Percentiles rank a stretch among this genome's conserved stretches.
These are phyloP conservation scores for Trichoderma cornu-damae DNA, from an alignment of 2,329 filamentous ascomycete genomes.

Conservation along the genomic window DNA sequence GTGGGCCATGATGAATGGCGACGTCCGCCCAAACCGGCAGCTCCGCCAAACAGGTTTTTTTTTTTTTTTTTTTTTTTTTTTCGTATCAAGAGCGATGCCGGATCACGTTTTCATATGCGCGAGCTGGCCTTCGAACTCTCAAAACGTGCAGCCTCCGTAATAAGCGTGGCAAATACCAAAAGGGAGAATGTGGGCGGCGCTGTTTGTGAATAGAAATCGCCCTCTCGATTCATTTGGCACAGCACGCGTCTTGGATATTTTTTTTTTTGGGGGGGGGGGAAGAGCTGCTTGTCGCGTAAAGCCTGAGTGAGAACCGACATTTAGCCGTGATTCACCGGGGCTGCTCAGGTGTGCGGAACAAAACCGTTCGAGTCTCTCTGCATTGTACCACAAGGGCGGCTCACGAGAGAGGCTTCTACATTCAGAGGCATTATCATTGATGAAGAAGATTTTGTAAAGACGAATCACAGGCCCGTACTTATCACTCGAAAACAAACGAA, in stretches of 20 bases:
- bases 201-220: slow-evolving; percentile 7
- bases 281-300: slow-evolving; percentile 16
- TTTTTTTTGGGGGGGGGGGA: too few species aligned
- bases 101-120: slow-evolving; percentile 10
- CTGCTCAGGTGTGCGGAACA: not conserved
- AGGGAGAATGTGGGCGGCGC: not conserved
- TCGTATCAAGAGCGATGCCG: not conserved
- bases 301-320: slow-evolving; percentile 16
- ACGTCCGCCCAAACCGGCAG: slow-evolving; percentile 8
- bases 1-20: slow-evolving; percentile 34
- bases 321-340: slow-evolving; percentile 19
- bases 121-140: not conserved
- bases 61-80: too few species aligned
- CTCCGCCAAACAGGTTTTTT: not conserved
- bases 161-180: too few species aligned
- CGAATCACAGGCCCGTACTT: too few species aligned
- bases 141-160: not conserved
- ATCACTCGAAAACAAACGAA: too few species aligned
- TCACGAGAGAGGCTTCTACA: not conserved
- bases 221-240: slow-evolving; percentile 4
- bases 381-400: not conserved
- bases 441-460: too few species aligned
- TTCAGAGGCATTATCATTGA: too few species aligned
- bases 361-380: too few species aligned
- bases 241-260: slow-evolving; percentile 24